Evolutionary conservation across 1,284 basidiomycete species (phyloP).

Genomic region (Apiotrichum brassicae): DNA sequence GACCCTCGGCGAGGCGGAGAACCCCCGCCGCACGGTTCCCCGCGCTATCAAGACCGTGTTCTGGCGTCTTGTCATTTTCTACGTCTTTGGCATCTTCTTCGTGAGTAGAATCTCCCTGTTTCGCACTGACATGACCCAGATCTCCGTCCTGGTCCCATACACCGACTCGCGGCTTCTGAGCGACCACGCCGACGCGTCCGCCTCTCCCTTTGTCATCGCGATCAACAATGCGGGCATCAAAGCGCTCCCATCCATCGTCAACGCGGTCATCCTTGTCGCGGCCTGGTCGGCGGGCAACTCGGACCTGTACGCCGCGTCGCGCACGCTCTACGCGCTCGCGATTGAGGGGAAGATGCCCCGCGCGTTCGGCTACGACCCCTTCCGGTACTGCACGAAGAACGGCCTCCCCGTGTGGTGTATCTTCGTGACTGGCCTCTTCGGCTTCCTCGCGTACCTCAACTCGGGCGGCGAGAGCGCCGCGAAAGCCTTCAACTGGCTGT

Average conservation of each 20-base stretch:
- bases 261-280: conserved; percentile 57
- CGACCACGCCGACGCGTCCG: conserved; percentile 51
- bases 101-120: no score
- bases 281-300: conserved; percentile 82
- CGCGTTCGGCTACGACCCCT: conserved; percentile 34
- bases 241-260: conserved; percentile 52
- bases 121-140: no score
- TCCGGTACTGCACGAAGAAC: conserved; percentile 55
- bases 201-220: conserved; percentile 73
- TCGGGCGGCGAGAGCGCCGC: conserved; percentile 31
- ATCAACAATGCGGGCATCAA: conserved; percentile 68
- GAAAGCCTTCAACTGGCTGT: conserved; percentile 54
- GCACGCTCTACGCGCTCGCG: conserved; percentile 75
- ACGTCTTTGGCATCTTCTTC: conserved; percentile 37
- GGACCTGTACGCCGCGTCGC: conserved; percentile 70
- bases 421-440: conserved; percentile 50
- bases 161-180: conserved; percentile 58
- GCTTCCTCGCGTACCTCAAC: conserved; percentile 54
- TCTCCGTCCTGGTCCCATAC: conserved; percentile 73
- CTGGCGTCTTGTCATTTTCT: conserved; percentile 70
- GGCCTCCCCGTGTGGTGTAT: conserved; percentile 66
- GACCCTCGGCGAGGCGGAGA: conserved; percentile 53
- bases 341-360: conserved; percentile 62
- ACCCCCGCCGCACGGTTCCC: conserved; percentile 68
- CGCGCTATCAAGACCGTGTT: conserved; percentile 75